Conservation (phyloP, 1,284 basidiomycete genomes). For the Coriolopsis trogii region DNA sequence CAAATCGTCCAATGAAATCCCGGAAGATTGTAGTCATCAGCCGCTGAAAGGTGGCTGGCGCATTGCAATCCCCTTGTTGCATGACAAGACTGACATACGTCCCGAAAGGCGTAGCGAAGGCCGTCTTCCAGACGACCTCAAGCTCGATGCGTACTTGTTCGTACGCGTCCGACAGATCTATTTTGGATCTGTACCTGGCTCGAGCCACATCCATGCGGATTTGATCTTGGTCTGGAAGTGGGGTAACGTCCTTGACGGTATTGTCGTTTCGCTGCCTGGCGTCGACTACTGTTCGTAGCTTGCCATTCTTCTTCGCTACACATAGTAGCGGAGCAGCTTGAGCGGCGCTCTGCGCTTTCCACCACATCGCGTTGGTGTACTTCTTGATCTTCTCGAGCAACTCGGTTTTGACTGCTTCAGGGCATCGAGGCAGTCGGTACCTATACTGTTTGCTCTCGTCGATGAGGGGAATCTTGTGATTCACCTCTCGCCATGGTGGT, state of each 20-base stretch:
- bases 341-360: slow-evolving; percentile 12
- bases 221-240: slow-evolving; percentile 36
- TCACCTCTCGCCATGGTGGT: slow-evolving; percentile 9
- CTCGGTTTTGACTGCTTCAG: slow-evolving; percentile 11
- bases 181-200: slow-evolving; percentile 28
- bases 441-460: slow-evolving; percentile 27
- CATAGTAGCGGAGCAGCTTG: slow-evolving; percentile 28
- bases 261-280: slow-evolving; percentile 30
- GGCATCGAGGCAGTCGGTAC: slow-evolving; percentile 27
- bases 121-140: slow-evolving; percentile 27
- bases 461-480: slow-evolving; percentile 28
- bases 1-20: slow-evolving; percentile 30
- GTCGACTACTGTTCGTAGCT: slow-evolving; percentile 30
- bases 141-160: slow-evolving; percentile 28
- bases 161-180: slow-evolving; percentile 35
- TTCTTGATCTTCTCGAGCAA: slow-evolving; percentile 27
- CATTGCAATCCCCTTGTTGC: slow-evolving; percentile 40
- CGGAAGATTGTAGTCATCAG: slow-evolving; percentile 38
- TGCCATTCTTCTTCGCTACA: slow-evolving; percentile 26
- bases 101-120: slow-evolving; percentile 29
- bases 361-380: slow-evolving; percentile 30
- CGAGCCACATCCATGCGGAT: slow-evolving; percentile 32
- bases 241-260: slow-evolving; percentile 33
- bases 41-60: slow-evolving; percentile 35
- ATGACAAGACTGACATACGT: slow-evolving; percentile 33